Conservation (phyloP, 192 early-diverging fungal species). For the Umbelopsis isabellina region DNA sequence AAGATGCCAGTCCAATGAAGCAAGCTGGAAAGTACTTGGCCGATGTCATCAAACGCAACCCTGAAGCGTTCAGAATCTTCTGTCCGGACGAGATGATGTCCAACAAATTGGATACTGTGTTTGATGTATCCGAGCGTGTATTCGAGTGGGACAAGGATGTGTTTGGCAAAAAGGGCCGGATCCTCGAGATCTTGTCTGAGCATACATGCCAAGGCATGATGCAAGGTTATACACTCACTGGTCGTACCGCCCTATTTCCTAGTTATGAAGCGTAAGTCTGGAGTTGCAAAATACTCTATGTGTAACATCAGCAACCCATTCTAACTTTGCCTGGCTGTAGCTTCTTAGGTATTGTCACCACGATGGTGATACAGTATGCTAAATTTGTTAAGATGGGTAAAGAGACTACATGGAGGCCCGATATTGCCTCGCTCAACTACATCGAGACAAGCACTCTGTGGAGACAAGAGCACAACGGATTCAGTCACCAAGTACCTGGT, state of each 20-base stretch:
- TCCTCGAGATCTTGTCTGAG: slow-evolving; percentile 49
- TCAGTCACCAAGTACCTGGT: slow-evolving; percentile 49
- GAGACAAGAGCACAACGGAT: slow-evolving; percentile 55
- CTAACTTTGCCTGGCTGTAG: neutral
- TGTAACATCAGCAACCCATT: neutral
- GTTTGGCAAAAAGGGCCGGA: slow-evolving; percentile 34
- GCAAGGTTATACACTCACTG: slow-evolving; percentile 52
- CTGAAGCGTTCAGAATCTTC: slow-evolving; percentile 41
- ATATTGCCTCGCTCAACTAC: slow-evolving; percentile 44
- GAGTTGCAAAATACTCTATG: slow-evolving; percentile 36
- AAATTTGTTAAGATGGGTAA: slow-evolving; percentile 49
- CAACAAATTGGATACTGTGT: slow-evolving; percentile 42
- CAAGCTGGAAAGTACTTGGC: slow-evolving; percentile 36
- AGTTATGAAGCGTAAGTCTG: slow-evolving; percentile 47
- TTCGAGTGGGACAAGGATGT: slow-evolving; percentile 47
- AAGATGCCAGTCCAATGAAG: slow-evolving; percentile 30
- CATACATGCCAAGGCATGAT: slow-evolving; percentile 49
- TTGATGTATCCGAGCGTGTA: slow-evolving; percentile 40
- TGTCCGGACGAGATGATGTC: slow-evolving; percentile 48
- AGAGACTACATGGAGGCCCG: slow-evolving; percentile 44
- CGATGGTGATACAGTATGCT: slow-evolving; percentile 42
- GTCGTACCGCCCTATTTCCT: slow-evolving; percentile 43
- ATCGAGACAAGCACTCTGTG: slow-evolving; percentile 45
- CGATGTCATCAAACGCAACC: slow-evolving; percentile 36
- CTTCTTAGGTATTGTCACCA: slow-evolving; percentile 7